These are phyloP conservation scores for Firmiana major DNA, from an alignment of 345 rosid genomes.

Conservation along the genomic window DNA sequence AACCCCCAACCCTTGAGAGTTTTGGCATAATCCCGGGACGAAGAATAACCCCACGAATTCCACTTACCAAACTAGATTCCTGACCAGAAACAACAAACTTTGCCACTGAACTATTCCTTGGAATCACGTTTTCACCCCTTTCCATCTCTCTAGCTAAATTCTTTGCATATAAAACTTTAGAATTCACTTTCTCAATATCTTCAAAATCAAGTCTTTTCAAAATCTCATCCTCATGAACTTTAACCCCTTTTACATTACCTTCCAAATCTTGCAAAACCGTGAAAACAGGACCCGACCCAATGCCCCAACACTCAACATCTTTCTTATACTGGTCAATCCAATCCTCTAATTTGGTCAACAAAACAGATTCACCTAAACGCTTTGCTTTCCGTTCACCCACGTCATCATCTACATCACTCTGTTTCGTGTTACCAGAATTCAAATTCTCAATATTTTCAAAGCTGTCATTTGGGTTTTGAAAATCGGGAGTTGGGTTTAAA, in stretches of 20 bases:
- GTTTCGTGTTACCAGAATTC: constrained; percentile 16
- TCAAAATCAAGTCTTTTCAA: constrained; percentile 33
- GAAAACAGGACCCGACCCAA: constrained; percentile 65
- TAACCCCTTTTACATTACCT: constrained; percentile 58
- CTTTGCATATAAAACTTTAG: constrained; percentile 47
- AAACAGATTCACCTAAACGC: constrained; percentile 39
- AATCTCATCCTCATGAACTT: constrained; percentile 57
- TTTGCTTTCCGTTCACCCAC: constrained; percentile 27
- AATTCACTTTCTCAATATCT: constrained; percentile 34
- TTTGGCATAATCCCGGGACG: constrained; percentile 39
- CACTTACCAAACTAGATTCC: constrained; percentile 36
- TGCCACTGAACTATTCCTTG: constrained; percentile 60
- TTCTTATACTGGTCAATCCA: constrained; percentile 62
- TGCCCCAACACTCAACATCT: constrained; percentile 71
- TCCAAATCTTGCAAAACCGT: constrained; percentile 47
- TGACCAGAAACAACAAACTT: constrained; percentile 48
- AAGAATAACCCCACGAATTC: constrained; percentile 28
- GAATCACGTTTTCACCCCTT: constrained; percentile 49
- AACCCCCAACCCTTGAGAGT: constrained; percentile 41
- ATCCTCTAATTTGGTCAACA: constrained; percentile 51
- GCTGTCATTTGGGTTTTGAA: constrained; percentile 15
- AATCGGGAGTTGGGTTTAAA: constrained; percentile 29
- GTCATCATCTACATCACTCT: constrained; percentile 17
- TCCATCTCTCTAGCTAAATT: constrained; percentile 66
- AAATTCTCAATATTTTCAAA: constrained; percentile 6